Percentiles rank a stretch among this genome's conserved stretches.
Conservation (phyloP, 2,329 filamentous ascomycete genomes). For the Fusarium multiceps region DNA sequence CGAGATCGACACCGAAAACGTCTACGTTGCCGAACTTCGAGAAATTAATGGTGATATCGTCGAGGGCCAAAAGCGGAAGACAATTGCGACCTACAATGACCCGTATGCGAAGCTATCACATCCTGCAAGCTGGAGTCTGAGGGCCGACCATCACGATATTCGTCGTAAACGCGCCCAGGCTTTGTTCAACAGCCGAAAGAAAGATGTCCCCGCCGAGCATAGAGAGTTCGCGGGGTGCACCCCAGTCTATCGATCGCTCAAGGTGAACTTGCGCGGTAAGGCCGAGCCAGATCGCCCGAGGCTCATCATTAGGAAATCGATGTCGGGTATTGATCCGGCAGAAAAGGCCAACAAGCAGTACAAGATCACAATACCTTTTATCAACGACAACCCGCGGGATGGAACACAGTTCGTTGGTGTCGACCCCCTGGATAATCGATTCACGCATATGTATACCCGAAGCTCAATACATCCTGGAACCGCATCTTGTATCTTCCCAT, state of each 20-base stretch:
- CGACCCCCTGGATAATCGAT: slow-evolving; percentile 80
- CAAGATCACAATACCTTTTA: slow-evolving; percentile 77
- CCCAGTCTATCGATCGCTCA: slow-evolving; percentile 65
- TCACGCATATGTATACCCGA: slow-evolving; percentile 90
- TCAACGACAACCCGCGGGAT: slow-evolving; percentile 79
- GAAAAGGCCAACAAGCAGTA: slow-evolving; percentile 59
- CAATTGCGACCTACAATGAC: slow-evolving; percentile 64
- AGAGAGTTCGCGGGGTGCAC: slow-evolving; percentile 67
- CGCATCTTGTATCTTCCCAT: slow-evolving; percentile 90
- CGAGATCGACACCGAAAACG: slow-evolving; percentile 64
- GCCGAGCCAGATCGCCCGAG: slow-evolving; percentile 54
- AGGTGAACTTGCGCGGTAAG: slow-evolving; percentile 56
- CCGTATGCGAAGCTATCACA: slow-evolving; percentile 74
- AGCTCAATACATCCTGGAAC: slow-evolving; percentile 82
- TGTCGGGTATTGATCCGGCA: slow-evolving; percentile 45
- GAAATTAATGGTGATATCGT: slow-evolving; percentile 51
- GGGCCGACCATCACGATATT: slow-evolving; percentile 80
- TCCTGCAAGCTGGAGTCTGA: slow-evolving; percentile 69
- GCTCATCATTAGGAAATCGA: slow-evolving; percentile 60
- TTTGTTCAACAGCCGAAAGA: slow-evolving; percentile 62
- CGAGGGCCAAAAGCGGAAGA: slow-evolving; percentile 55
- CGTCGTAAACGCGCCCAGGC: slow-evolving; percentile 73
- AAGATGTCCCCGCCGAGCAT: slow-evolving; percentile 66
- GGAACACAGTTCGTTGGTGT: slow-evolving; percentile 93
- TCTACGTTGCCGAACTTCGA: slow-evolving; percentile 61